These are phyloP conservation scores for Candida awuae DNA, from an alignment of 805 yeast species.

Conservation along the genomic window DNA sequence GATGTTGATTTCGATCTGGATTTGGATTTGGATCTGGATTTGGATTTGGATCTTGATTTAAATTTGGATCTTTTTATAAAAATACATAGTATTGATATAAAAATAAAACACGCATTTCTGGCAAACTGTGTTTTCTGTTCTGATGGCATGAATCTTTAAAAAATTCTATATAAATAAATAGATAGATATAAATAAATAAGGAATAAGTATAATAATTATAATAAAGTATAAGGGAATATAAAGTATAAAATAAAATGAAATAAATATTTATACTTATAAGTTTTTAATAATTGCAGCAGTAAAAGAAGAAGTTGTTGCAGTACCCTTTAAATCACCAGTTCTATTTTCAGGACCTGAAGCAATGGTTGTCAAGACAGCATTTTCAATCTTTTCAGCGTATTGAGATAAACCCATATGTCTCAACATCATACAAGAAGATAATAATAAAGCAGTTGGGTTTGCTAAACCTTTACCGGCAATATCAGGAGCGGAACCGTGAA, in stretches of 20 bases:
- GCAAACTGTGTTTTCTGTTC: too few species aligned
- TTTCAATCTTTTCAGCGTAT: conserved; percentile 79
- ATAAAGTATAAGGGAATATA: neutral
- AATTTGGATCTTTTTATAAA: too few species aligned
- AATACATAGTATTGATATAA: too few species aligned
- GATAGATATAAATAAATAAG: neutral
- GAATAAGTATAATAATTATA: neutral
- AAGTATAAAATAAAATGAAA: neutral
- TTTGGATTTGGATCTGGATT: too few species aligned
- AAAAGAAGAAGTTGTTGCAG: conserved; percentile 81
- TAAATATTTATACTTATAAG: conserved; percentile 35
- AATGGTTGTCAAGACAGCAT: conserved; percentile 79
- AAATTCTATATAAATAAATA: too few species aligned
- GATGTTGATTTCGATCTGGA: too few species aligned
- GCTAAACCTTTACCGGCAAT: conserved; percentile 98
- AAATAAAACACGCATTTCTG: too few species aligned
- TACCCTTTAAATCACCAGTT: conserved; percentile 93
- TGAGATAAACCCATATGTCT: conserved; percentile 90
- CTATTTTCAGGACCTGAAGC: conserved; percentile 95
- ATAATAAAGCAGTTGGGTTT: conserved; percentile 94
- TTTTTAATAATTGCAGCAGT: conserved; percentile 83
- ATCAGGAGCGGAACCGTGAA: conserved; percentile 99
- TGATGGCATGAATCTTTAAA: too few species aligned
- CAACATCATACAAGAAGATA: conserved; percentile 98
- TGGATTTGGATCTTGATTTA: too few species aligned